A percentile compares a stretch with the other conserved stretches of the same genome.
Conservation (phyloP, 805 yeast species). For the Barnettozyma botsteinii region DNA sequence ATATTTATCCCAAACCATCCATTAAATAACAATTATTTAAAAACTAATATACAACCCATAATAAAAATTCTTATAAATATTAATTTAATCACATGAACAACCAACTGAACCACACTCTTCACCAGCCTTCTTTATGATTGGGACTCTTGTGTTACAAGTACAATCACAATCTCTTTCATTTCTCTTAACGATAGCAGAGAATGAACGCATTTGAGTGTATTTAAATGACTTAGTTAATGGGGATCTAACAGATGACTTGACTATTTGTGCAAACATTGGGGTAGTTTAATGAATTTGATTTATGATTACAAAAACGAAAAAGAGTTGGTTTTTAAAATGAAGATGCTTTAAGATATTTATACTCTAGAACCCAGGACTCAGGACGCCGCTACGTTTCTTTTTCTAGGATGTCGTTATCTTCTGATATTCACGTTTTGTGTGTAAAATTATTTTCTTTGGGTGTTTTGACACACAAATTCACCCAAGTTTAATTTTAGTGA, state of each 20-base stretch:
- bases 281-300: too few relatives aligned
- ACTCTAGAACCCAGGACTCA: too few relatives aligned
- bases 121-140: conserved; percentile 17
- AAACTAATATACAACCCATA: conserved; percentile 1
- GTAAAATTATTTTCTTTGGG: not conserved
- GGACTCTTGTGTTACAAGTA: conserved; percentile 19
- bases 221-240: conserved; percentile 5
- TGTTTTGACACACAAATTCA: not conserved
- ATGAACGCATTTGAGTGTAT: conserved; percentile 8
- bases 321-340: not conserved
- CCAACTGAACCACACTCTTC: conserved; percentile 25
- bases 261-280: conserved; percentile 16
- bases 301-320: too few relatives aligned
- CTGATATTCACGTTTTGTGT: not conserved
- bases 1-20: not conserved
- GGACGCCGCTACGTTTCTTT: not conserved
- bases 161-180: conserved; percentile 26
- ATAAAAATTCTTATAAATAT: not conserved
- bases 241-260: conserved; percentile 16
- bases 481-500: not conserved
- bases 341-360: not conserved
- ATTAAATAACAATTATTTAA: conserved; percentile 1
- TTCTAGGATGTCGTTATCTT: not conserved
- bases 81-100: conserved; percentile 21
- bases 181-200: conserved; percentile 10